Percentiles rank a stretch among this genome's conserved stretches.
Conservation (phyloP, 805 yeast species). For the Lachancea nothofagi region DNA sequence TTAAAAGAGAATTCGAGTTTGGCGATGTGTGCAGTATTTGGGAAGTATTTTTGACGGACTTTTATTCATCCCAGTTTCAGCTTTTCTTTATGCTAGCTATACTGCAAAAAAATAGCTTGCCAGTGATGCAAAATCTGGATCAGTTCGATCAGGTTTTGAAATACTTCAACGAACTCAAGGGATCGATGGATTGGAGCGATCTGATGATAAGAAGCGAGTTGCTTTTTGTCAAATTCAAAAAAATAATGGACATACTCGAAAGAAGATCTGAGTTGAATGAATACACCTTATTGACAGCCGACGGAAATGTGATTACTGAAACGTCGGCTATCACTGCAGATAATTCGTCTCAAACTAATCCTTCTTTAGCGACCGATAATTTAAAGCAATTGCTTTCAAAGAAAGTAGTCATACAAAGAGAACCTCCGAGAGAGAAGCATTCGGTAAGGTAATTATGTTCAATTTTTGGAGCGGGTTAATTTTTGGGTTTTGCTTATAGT, state of each 20-base stretch:
- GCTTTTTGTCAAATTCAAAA: slow-evolving; percentile 70
- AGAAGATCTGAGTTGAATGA: slow-evolving; percentile 35
- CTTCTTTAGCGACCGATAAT: slow-evolving; percentile 20
- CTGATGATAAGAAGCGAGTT: slow-evolving; percentile 79
- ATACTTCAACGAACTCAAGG: slow-evolving; percentile 85
- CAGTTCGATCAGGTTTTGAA: slow-evolving; percentile 89
- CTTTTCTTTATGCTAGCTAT: slow-evolving; percentile 83
- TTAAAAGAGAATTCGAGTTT: slow-evolving; percentile 83
- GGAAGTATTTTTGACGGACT: slow-evolving; percentile 92
- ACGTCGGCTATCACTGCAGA: slow-evolving; percentile 3
- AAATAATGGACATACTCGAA: slow-evolving; percentile 76
- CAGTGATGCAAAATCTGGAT: slow-evolving; percentile 64
- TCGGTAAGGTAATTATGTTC: slow-evolving; percentile 17
- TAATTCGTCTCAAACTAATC: slow-evolving; percentile 4
- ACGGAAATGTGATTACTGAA: slow-evolving; percentile 7
- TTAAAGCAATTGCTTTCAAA: slow-evolving; percentile 56
- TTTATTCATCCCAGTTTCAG: slow-evolving; percentile 79
- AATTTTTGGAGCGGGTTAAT: neutral
- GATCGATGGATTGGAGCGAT: slow-evolving; percentile 68
- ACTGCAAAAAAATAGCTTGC: slow-evolving; percentile 78
- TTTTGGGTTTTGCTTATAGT: neutral
- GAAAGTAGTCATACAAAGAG: slow-evolving; percentile 60
- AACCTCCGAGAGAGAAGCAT: slow-evolving; percentile 31
- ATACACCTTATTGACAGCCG: slow-evolving; percentile 3
- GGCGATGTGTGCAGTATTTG: slow-evolving; percentile 73